Base-by-base conservation (phyloP, 2,329 filamentous ascomycete species). In the Aspergillus udagawae region DNA sequence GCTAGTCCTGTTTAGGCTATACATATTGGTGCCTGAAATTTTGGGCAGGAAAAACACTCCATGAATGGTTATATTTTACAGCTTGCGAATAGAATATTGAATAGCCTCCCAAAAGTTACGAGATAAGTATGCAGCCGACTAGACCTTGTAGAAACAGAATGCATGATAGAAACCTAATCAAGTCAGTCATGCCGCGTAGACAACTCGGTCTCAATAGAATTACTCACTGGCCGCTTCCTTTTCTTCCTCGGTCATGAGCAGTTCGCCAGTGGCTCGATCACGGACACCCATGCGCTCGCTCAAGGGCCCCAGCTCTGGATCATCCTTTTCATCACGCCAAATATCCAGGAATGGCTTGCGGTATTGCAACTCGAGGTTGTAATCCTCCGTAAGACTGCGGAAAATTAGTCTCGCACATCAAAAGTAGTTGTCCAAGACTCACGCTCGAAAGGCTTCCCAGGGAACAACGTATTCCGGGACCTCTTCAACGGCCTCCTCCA, bases 121-220 rank as follows among this genome's bases (percentile, higher is more conserved):
- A n/a, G n/a, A n/a, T n/a, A n/a, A n/a, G n/a, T n/a, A n/a, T n/a
- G n/a, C n/a, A n/a, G n/a, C n/a, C n/a, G n/a, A n/a, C n/a, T n/a
- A n/a, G n/a, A n/a, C 91, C 80, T 97, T 96, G 77, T 97, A 96
- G 75, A 97, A 97, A 77, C 92, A 96, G 70, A 97, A 97, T 1
- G 90, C 92, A 67, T 95, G 85, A 70, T 97, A 97, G 70, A 97
- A 96, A 66, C 80, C 80, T 69, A 42, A 17, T 7, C 42, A 17
- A 12, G 53, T 72, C 53, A 69, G 65, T 49, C 12, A 1, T 17
- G 44, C 14, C 21, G 0, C 21, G n/a, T 3, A 47, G n/a, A 21
- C 20, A 17, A 23, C 20, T 6, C 4, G n/a, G 17, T 4, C 3
- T n/a, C n/a, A n/a, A n/a, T n/a, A 10, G 0, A 20, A 29, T 49